Conservation (phyloP, 2,329 filamentous ascomycete genomes). For the Thielaviopsis ethacetica region DNA sequence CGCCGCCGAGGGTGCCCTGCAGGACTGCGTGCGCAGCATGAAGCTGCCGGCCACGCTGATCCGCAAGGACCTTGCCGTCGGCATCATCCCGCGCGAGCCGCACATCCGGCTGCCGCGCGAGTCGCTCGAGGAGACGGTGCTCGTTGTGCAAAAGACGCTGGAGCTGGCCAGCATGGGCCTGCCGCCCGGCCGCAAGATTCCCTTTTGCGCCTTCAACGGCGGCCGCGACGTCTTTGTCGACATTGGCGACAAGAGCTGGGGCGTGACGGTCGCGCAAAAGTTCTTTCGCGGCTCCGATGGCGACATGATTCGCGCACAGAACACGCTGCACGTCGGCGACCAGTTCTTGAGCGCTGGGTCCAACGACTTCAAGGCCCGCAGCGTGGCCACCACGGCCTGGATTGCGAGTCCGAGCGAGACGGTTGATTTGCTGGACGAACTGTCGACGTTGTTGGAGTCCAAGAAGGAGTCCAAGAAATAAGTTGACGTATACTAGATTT, state of each 20-base stretch:
- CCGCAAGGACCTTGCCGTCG: slow-evolving; percentile 76
- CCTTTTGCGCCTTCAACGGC: slow-evolving; percentile 96
- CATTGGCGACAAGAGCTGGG: slow-evolving; percentile 95
- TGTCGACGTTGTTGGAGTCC: slow-evolving; percentile 42
- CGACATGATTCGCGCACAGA: slow-evolving; percentile 48
- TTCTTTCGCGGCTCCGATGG: slow-evolving; percentile 50
- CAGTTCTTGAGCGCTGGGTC: slow-evolving; percentile 90
- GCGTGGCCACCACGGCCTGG: slow-evolving; percentile 91
- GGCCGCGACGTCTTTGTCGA: slow-evolving; percentile 97
- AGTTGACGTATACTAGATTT: too few relatives aligned
- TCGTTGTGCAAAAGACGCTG: slow-evolving; percentile 83
- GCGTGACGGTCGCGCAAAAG: slow-evolving; percentile 78
- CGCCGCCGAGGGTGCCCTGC: slow-evolving; percentile 69
- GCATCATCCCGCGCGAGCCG: slow-evolving; percentile 50
- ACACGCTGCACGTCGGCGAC: slow-evolving; percentile 87
- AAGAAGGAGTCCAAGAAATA: too few relatives aligned
- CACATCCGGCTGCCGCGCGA: slow-evolving; percentile 63
- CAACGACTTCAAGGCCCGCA: slow-evolving; percentile 90
- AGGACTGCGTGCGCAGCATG: slow-evolving; percentile 66
- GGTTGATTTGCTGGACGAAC: slow-evolving; percentile 73
- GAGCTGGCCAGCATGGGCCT: slow-evolving; percentile 52
- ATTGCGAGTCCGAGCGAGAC: slow-evolving; percentile 88
- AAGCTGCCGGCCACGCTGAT: slow-evolving; percentile 64
- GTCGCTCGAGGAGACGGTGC: slow-evolving; percentile 84
- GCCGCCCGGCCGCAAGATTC: slow-evolving; percentile 31